Base-by-base conservation (phyloP, 2,329 filamentous ascomycete genomes). In the Neofusicoccum sp. region DNA sequence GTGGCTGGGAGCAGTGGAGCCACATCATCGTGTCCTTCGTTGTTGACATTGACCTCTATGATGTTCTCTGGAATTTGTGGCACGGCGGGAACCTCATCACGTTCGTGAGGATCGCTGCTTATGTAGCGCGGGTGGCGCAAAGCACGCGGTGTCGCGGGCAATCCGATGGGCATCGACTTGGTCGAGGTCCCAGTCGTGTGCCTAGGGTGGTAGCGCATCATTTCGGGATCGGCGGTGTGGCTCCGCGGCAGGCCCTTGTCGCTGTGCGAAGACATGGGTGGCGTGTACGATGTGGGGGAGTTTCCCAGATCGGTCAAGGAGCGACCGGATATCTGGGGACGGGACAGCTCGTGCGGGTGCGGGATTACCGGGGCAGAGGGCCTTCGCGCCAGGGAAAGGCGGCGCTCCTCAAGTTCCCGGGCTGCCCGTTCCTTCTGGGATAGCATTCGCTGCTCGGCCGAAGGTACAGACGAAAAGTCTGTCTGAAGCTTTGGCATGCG, bases 141-240 rank as follows among this genome's bases (percentile, higher is more conserved):
- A 1, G 92, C 92, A 76, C 91, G 88, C 31, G 93, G 93, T 0
- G 93, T 97, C 2, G 92, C 91, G 12, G 93, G 92, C n/a, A 96
- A 82, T 0, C 92, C 93, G 56, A 93, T 83, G 5, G 84, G 82
- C 1, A 78, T 78, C 12, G 81, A 80, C 12, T 83, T 79, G 1
- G 81, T 81, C 2, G 79, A 76, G 2, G 77, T 78, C 14, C 75
- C 75, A 6, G 30, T 43, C 11, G 60, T 58, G 30, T 34, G 26
- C 38, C 68, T 70, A 7, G 72, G 71, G 11, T 69, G 69, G 60
- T 76, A 74, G 44, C 71, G 73, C 61, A 71, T 71, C 62, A 75
- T 76, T 4, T 76, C 81, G 1, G 86, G 84, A 63, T 89, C 87
- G 1, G 85, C 87, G 6, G 88, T 90, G 47, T 86, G 84, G 67